phyloP scores from a whole-genome alignment of 208 protist genomes.

The Leishmania arabica region DNA sequence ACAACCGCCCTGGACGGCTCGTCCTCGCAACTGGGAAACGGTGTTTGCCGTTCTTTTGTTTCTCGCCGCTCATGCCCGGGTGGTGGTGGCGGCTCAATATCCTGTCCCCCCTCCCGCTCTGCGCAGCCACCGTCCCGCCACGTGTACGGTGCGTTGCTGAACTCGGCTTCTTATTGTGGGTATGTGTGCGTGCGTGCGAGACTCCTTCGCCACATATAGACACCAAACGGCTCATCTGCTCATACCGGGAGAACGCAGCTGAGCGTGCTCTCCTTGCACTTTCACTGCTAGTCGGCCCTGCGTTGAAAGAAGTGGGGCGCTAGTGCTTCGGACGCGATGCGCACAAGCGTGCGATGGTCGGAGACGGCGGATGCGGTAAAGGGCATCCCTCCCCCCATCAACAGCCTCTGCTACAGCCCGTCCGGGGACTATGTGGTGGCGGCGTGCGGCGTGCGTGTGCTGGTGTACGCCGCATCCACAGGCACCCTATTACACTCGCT shows the following conservation, averaged over 20 bases:
- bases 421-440: slow-evolving; percentile 91
- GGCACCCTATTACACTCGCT: slow-evolving; percentile 93
- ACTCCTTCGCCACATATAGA: not conserved
- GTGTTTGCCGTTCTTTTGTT: not conserved
- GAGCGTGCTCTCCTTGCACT: not conserved
- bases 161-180: not conserved
- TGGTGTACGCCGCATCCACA: slow-evolving; percentile 92
- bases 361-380: slow-evolving; percentile 51
- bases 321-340: slow-evolving; percentile 36
- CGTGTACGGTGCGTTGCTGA: not conserved
- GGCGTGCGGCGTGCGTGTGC: slow-evolving; percentile 88
- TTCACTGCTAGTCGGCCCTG: not conserved
- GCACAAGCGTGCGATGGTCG: slow-evolving; percentile 71
- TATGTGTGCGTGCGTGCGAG: not conserved
- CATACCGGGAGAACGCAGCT: not conserved
- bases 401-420: slow-evolving; percentile 89
- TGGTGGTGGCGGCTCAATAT: not conserved
- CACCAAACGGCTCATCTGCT: not conserved
- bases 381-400: slow-evolving; percentile 67
- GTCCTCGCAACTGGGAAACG: not conserved
- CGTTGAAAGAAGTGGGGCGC: not conserved
- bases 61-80: not conserved
- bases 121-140: not conserved
- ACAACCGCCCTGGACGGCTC: too few relatives aligned
- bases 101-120: not conserved